These are phyloP conservation scores for Mucor indicus DNA, from an alignment of 371 early-diverging fungal genomes.

Conservation along the genomic window DNA sequence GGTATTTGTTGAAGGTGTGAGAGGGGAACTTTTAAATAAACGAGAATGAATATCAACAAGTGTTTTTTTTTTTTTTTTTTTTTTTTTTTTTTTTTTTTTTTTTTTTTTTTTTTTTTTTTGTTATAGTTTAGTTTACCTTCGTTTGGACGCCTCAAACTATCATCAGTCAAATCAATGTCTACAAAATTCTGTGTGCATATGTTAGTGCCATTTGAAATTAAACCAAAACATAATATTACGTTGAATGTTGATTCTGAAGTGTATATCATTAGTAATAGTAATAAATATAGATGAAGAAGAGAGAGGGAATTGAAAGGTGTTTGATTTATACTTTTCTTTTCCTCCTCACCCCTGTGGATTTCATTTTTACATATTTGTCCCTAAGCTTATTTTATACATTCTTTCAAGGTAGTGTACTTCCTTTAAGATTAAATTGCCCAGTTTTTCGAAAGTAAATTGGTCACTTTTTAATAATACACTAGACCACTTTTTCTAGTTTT, in stretches of 20 bases:
- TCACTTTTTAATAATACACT: too few relatives aligned
- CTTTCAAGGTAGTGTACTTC: constrained; percentile 10
- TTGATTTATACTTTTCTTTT: neutral
- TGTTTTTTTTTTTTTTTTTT: neutral
- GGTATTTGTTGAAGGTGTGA: neutral
- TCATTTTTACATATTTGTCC: constrained; percentile 13
- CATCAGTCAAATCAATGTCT: constrained; percentile 15
- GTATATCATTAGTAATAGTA: constrained; percentile 13
- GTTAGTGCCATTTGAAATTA: too few relatives aligned
- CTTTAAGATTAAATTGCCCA: too few relatives aligned
- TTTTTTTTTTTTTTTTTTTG: neutral
- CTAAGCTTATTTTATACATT: constrained; percentile 6
- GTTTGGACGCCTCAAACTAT: constrained; percentile 1
- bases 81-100: too few relatives aligned
- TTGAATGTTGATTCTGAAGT: constrained; percentile 4
- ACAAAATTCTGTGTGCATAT: too few relatives aligned
- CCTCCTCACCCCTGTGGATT: neutral
- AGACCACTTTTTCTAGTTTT: too few relatives aligned
- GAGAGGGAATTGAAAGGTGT: neutral
- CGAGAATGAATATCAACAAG: too few relatives aligned
- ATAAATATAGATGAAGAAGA: neutral
- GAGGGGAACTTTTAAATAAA: neutral
- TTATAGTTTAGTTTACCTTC: constrained; percentile 8
- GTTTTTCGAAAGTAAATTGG: too few relatives aligned
- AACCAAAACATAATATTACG: too few relatives aligned